Evolutionary conservation across 129 eudicot species (phyloP).

Genomic region (Escallonia rubra): DNA sequence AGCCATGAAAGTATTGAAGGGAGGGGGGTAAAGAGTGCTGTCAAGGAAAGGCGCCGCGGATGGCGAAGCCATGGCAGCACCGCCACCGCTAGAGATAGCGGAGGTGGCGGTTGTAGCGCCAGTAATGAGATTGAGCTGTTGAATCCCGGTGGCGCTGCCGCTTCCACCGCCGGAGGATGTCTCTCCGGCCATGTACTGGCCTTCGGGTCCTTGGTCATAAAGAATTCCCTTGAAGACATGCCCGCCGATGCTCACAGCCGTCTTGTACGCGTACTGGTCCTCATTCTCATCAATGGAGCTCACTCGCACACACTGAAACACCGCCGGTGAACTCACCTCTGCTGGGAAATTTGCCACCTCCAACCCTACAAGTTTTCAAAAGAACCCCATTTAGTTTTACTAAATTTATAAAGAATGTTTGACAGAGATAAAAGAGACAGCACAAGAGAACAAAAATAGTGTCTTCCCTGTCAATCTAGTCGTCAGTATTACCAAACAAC

Average conservation of each 20-base stretch:
- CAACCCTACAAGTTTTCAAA: slow-evolving; percentile 35
- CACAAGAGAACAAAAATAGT: background rate
- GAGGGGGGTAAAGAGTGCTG: slow-evolving; percentile 48
- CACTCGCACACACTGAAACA: slow-evolving; percentile 79
- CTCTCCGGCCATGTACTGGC: slow-evolving; percentile 49
- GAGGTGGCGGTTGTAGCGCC: slow-evolving; percentile 24
- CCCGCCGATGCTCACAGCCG: slow-evolving; percentile 76
- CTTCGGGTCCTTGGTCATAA: slow-evolving; percentile 77
- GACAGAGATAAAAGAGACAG: background rate
- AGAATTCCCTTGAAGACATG: slow-evolving; percentile 83
- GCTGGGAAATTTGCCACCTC: slow-evolving; percentile 76
- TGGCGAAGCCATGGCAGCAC: slow-evolving; percentile 21
- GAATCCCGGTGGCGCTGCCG: slow-evolving; percentile 6
- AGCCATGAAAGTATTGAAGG: slow-evolving; percentile 56
- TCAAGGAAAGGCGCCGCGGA: slow-evolving; percentile 27
- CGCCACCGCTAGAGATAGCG: slow-evolving; percentile 19
- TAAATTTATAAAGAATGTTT: too few relatives aligned
- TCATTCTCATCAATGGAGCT: slow-evolving; percentile 66
- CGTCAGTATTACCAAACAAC: slow-evolving; percentile 27
- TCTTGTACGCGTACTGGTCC: slow-evolving; percentile 79
- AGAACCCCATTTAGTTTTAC: background rate
- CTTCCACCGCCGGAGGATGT: slow-evolving; percentile 72
- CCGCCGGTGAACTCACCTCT: slow-evolving; percentile 62
- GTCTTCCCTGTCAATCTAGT: slow-evolving; percentile 20
- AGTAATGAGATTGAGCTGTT: slow-evolving; percentile 45